Conservation (phyloP, 805 yeast species). For the Yarrowia divulgata region DNA sequence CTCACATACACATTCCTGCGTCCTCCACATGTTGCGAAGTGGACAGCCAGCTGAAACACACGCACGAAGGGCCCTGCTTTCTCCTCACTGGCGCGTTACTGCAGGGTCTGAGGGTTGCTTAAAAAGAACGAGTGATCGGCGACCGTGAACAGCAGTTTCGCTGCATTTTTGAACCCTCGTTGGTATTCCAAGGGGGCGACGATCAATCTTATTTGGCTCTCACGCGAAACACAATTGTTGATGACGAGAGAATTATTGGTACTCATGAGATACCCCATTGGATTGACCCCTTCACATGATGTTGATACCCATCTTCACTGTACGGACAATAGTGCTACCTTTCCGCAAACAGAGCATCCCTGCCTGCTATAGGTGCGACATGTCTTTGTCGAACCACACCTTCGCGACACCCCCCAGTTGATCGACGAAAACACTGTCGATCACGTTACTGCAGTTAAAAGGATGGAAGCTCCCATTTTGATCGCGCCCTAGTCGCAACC, state of each 20-base stretch:
- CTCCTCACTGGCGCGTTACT: slow-evolving; percentile 14
- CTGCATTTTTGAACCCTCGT: slow-evolving; percentile 18
- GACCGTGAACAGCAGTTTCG: slow-evolving; percentile 9
- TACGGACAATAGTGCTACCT: too few relatives aligned
- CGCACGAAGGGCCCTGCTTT: slow-evolving; percentile 11
- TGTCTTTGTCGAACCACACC: slow-evolving; percentile 3
- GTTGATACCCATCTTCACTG: too few relatives aligned
- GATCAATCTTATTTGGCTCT: slow-evolving; percentile 17
- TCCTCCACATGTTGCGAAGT: background rate
- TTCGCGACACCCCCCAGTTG: slow-evolving; percentile 30
- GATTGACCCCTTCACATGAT: too few relatives aligned
- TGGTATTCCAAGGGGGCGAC: slow-evolving; percentile 24
- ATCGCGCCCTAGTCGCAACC: slow-evolving; percentile 4
- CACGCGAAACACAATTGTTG: background rate
- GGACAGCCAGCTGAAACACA: slow-evolving; percentile 21
- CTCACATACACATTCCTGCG: background rate
- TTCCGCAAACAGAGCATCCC: background rate
- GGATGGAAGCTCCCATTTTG: slow-evolving; percentile 3
- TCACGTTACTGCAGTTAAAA: slow-evolving; percentile 26
- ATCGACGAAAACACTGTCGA: slow-evolving; percentile 39
- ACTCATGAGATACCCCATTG: background rate
- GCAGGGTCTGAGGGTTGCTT: slow-evolving; percentile 33
- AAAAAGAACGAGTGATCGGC: slow-evolving; percentile 8
- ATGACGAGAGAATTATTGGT: background rate
- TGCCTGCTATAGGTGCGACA: background rate